Base-by-base conservation (phyloP, 768 basidiomycete species). In the Phaeolepiota aurea region DNA sequence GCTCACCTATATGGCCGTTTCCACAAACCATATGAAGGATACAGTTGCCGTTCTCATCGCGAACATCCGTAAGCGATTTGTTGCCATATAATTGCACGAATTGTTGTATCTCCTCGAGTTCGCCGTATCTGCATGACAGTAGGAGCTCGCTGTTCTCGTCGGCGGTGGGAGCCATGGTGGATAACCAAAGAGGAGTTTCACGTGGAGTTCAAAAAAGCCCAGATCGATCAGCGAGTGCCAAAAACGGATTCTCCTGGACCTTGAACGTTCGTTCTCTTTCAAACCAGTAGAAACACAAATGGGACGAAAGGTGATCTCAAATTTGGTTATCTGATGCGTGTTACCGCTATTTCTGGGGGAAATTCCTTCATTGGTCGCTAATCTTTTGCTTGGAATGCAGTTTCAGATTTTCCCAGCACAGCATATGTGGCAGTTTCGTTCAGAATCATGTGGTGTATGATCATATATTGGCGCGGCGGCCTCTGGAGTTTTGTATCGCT, bases 111-210 rank as follows among this genome's bases (percentile, higher is more conserved):
- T 92, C 87, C 35, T 84, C 77, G 41, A 89, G 61, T 48, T 94
- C 91, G 30, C 92, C 92, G 58, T 90, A 94, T 56, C 92, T 77
- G 56, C 85, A 85, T 15, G 85, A 72, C 3, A 93, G 77, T 10
- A 97, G 65, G 37, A 93, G 56, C 2, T 94, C 87, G 32, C 87
- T 77, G 21, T 61, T 63, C 16, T 84, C 75, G 37, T 81, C 77
- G 35, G 64, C 60, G 23, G 69, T 62, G 37, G 63, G 64, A 40
- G 53, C 30, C 38, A 38, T 36, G 38, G 44, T 44, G 31, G 38
- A 39, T 40, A n/a, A n/a, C 20, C 31, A 12, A 14, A 21, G n/a
- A 20, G 5, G 34, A 36, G 38, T 46, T 46, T 49, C 50, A 50
- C 52, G 49, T 54, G 53, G 45, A 28, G 25, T 7, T 28, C 25